Percentiles rank a stretch among this genome's conserved stretches.
Conservation (phyloP, 2,329 filamentous ascomycete genomes). For the Colletotrichum cuscutae region DNA sequence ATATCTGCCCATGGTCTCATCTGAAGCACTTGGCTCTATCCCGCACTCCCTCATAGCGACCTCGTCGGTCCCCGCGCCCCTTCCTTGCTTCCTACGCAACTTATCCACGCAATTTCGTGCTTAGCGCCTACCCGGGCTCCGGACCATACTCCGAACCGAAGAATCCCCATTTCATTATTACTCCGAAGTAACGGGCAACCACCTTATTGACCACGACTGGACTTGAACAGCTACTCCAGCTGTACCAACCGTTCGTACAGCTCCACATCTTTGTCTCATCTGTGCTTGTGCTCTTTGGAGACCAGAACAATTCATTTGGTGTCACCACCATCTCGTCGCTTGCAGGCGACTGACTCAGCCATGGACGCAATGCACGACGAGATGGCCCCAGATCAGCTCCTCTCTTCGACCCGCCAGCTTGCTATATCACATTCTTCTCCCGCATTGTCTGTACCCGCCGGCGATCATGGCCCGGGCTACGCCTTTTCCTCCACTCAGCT, state of each 20-base stretch:
- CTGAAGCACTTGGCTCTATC: not conserved
- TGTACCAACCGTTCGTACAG: not conserved
- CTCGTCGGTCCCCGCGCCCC: not conserved
- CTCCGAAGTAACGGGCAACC: not conserved
- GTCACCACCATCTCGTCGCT: constrained; percentile 18
- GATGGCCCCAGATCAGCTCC: constrained; percentile 45
- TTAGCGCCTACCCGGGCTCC: not conserved
- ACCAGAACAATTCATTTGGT: not conserved
- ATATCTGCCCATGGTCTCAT: not conserved
- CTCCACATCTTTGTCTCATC: not conserved
- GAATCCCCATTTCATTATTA: not conserved
- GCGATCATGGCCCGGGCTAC: constrained; percentile 27
- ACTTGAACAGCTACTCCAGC: not conserved
- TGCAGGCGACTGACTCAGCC: constrained; percentile 21
- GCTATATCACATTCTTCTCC: constrained; percentile 36
- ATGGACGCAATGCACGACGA: constrained; percentile 33
- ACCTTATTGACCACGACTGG: not conserved
- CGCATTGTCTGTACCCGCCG: not conserved
- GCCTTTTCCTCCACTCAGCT: constrained; percentile 37
- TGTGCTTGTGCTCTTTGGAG: not conserved
- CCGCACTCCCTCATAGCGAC: not conserved
- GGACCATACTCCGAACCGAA: not conserved
- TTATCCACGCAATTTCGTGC: not conserved
- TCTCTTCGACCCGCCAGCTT: constrained; percentile 47
- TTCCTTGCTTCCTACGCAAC: not conserved